Base-by-base conservation (phyloP, 108 stramenopile genomes). In the Epithemia pelagica region DNA sequence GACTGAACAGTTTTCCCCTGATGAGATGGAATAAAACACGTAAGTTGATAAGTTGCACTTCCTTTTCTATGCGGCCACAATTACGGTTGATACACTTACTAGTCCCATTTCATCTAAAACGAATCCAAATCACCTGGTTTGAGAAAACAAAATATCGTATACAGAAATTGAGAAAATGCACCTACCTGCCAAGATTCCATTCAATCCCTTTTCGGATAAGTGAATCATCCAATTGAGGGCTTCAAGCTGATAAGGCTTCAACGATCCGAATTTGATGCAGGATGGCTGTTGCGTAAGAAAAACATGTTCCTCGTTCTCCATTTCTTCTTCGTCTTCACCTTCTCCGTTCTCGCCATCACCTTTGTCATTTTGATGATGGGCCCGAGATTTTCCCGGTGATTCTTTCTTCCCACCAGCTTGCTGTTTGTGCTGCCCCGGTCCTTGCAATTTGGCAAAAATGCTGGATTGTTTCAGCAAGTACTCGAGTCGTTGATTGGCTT, bases 161-260 rank as follows among this genome's bases (percentile, higher is more conserved):
- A n/a, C n/a, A n/a, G n/a, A n/a, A n/a, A n/a, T n/a, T n/a, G n/a
- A n/a, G n/a, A n/a, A n/a, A n/a, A n/a, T n/a, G n/a, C n/a, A n/a
- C n/a, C n/a, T n/a, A n/a, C n/a, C n/a, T 1, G 98, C 98, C 58
- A 99, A 76, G 56, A 99, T 99, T 22, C 95, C 96, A 76, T 91
- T 93, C 66, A 97, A 74, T 21, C 93, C 93, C 65, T 96, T 92
- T 68, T 89, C 85, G 54, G 91, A 91, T 67, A 98, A 83, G 67
- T 92, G 96, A 31, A 98, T 88, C 87, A 99, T 94, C 98, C 98
- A 99, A 69, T 96, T 97, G 59, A 99, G 70, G 30, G 95, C 93
- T 73, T 95, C 96, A 20, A 96, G 62, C 78, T 98, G 98, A 74
- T 98, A 98, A 28, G 82, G 84, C 61, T 96, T 95, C 59, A 98